Evolutionary conservation across 305 asterid genomes (phyloP).

Genomic region (Plantago coronopus): DNA sequence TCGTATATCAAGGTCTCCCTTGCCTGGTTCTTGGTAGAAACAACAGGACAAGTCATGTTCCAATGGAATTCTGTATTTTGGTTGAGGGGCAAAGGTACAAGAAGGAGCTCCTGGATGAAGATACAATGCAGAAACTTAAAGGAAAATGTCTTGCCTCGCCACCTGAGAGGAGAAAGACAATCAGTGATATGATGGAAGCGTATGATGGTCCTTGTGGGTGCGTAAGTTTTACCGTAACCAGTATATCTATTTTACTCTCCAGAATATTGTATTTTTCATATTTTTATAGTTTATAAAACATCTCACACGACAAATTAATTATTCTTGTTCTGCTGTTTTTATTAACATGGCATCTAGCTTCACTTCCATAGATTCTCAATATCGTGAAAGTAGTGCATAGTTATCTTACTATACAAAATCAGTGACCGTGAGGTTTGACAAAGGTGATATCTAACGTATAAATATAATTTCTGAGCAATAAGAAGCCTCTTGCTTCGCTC

Average conservation of each 20-base stretch:
- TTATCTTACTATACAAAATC: not conserved
- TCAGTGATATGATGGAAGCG: constrained; percentile 46
- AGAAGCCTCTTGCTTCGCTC: not conserved
- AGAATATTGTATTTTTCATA: not conserved
- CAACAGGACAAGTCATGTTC: constrained; percentile 43
- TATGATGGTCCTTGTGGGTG: constrained; percentile 73
- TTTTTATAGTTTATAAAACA: not conserved
- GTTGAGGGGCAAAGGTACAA: constrained; percentile 57
- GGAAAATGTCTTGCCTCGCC: constrained; percentile 41
- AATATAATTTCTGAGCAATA: constrained; percentile 1
- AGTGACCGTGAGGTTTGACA: too few relatives aligned
- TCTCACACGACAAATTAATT: not conserved
- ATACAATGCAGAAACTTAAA: constrained; percentile 25
- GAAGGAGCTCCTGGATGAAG: constrained; percentile 41
- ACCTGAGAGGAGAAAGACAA: constrained; percentile 34
- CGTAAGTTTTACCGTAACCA: constrained; percentile 19
- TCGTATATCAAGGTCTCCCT: constrained; percentile 33
- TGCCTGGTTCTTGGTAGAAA: constrained; percentile 47
- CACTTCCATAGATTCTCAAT: too few relatives aligned
- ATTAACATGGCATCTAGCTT: not conserved
- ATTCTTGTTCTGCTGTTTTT: not conserved
- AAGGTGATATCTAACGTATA: not conserved
- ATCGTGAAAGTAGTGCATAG: not conserved
- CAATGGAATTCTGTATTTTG: constrained; percentile 62
- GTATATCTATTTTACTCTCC: not conserved